These are phyloP conservation scores for Eurotiales sp. DNA, from an alignment of 2,329 filamentous ascomycete species.

Conservation along the genomic window DNA sequence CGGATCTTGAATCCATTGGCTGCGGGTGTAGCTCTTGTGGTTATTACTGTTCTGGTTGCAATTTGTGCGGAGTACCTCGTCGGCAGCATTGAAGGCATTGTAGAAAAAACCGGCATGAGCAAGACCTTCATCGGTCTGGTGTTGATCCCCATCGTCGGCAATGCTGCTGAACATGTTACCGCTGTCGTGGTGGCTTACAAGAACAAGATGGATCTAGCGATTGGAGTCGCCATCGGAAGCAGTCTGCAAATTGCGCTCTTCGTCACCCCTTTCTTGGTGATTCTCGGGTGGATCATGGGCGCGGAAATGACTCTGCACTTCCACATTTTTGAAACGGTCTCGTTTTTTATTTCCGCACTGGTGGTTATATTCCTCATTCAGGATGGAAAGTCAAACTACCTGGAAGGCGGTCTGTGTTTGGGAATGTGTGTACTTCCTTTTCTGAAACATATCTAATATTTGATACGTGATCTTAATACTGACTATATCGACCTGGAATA, in stretches of 20 bases:
- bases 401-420: conserved; percentile 71
- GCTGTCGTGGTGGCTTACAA: conserved; percentile 74
- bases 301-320: conserved; percentile 75
- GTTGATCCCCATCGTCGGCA: conserved; percentile 74
- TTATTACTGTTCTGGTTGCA: conserved; percentile 66
- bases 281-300: conserved; percentile 73
- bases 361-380: conserved; percentile 71
- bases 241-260: conserved; percentile 80
- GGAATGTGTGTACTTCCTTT: conserved; percentile 44
- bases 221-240: conserved; percentile 77
- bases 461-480: no score
- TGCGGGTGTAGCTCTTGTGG: conserved; percentile 62
- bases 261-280: conserved; percentile 74
- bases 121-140: conserved; percentile 79
- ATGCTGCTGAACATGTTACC: conserved; percentile 77
- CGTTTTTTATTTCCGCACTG: conserved; percentile 70
- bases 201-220: conserved; percentile 65
- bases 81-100: conserved; percentile 69
- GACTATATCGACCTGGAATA: conserved; percentile 15
- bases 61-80: conserved; percentile 75
- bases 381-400: conserved; percentile 79
- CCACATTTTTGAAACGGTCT: conserved; percentile 73
- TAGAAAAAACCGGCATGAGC: conserved; percentile 66
- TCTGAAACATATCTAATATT: background rate
- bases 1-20: conserved; percentile 60